A percentile compares a stretch with the other conserved stretches of the same genome.
Conservation (phyloP, 257 asterid genomes). For the Penstemon eatonii region DNA sequence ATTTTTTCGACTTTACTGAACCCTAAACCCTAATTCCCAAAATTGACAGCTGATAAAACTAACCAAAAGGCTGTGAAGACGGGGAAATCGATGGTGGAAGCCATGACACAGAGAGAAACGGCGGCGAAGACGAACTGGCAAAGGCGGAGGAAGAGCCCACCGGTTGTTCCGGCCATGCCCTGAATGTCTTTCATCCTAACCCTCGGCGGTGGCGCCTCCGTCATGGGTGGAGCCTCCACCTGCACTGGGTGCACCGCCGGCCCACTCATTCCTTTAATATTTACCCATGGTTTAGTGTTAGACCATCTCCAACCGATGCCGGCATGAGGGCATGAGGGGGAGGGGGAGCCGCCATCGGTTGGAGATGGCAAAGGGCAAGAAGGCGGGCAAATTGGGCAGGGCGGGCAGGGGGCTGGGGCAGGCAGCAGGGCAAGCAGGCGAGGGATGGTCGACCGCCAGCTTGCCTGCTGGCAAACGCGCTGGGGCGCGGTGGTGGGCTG, state of each 20-base stretch:
- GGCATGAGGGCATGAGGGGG: too few species aligned
- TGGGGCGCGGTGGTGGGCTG: too few species aligned
- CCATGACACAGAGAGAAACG: slow-evolving; percentile 69
- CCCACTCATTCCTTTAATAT: slow-evolving; percentile 54
- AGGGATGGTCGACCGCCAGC: too few species aligned
- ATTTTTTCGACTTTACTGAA: slow-evolving; percentile 22
- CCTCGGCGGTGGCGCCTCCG: slow-evolving; percentile 50
- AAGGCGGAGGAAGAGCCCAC: slow-evolving; percentile 70
- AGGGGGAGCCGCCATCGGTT: too few species aligned
- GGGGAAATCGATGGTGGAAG: slow-evolving; percentile 83
- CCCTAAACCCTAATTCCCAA: slow-evolving; percentile 31
- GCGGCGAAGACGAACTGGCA: slow-evolving; percentile 69
- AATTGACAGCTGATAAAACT: slow-evolving; percentile 25
- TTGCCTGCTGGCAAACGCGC: too few species aligned
- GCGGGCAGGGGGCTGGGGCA: too few species aligned
- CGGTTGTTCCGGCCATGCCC: slow-evolving; percentile 78
- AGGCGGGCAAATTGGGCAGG: too few species aligned
- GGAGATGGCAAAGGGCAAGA: too few species aligned
- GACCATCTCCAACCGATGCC: too few species aligned
- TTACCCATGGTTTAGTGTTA: slow-evolving; percentile 18
- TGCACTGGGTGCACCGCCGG: slow-evolving; percentile 89
- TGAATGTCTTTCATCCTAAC: slow-evolving; percentile 72
- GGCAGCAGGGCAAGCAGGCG: too few species aligned
- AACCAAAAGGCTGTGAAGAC: slow-evolving; percentile 86
- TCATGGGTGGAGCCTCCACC: slow-evolving; percentile 49